These are phyloP conservation scores for Nymphaea colorata DNA, from an alignment of 164 flowering plant species.

Conservation along the genomic window DNA sequence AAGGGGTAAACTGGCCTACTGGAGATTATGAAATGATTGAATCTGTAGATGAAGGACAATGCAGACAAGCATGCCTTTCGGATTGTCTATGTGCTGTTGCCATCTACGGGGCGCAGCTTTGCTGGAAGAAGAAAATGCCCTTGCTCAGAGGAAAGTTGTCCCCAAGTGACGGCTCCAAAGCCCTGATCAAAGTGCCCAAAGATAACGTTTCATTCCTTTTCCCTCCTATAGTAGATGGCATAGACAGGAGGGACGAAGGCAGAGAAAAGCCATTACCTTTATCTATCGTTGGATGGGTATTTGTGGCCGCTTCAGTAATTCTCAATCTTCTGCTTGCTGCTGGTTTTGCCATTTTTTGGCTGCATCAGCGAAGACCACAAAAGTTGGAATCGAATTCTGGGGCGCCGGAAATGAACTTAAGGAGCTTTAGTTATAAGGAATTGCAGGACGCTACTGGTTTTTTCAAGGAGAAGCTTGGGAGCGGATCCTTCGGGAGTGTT, in stretches of 20 bases:
- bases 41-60: constrained; percentile 1
- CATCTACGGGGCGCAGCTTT: neutral
- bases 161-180: constrained; percentile 5
- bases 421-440: constrained; percentile 14
- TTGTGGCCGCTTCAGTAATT: neutral
- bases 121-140: constrained; percentile 15
- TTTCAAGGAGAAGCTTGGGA: constrained; percentile 13
- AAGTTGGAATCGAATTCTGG: neutral
- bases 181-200: constrained; percentile 10
- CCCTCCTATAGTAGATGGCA: neutral
- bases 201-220: neutral
- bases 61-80: constrained; percentile 10
- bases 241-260: too few relatives aligned
- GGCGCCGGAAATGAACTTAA: constrained; percentile 7
- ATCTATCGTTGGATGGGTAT: neutral
- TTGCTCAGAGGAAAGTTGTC: constrained; percentile 10
- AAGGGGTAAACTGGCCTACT: neutral
- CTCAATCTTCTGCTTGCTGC: constrained; percentile 3
- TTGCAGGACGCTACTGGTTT: constrained; percentile 18
- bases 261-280: neutral
- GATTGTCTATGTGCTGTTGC: constrained; percentile 15
- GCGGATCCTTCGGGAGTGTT: constrained; percentile 20
- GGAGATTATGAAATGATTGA: neutral
- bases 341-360: constrained; percentile 8
- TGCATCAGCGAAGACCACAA: neutral